A percentile compares a stretch with the other conserved stretches of the same genome.
Evolutionary conservation across 2,329 filamentous ascomycete genomes (phyloP).

Genomic region (Eurotiales sp.): DNA sequence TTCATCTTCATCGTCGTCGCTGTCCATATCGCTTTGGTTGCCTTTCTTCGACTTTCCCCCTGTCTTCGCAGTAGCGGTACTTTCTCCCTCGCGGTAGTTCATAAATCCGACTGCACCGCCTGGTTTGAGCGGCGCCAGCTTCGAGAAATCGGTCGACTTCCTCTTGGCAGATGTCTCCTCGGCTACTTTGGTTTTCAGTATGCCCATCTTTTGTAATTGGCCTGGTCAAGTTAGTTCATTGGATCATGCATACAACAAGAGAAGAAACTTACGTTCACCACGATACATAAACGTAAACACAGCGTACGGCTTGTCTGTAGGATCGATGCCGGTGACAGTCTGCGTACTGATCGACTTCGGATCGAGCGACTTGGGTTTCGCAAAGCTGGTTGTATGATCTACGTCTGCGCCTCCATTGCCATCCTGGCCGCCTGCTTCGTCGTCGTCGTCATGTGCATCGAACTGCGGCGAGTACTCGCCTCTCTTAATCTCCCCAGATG

Average conservation of each 20-base stretch:
- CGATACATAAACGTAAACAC: slow-evolving; percentile 98
- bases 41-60: slow-evolving; percentile 60
- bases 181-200: slow-evolving; percentile 63
- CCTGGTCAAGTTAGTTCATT: slow-evolving; percentile 49
- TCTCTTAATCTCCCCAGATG: slow-evolving; percentile 94
- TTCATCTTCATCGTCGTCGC: slow-evolving; percentile 66
- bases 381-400: slow-evolving; percentile 96
- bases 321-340: slow-evolving; percentile 97
- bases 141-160: slow-evolving; percentile 82
- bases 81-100: slow-evolving; percentile 71
- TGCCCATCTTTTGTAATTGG: slow-evolving; percentile 95
- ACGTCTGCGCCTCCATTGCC: slow-evolving; percentile 65
- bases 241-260: slow-evolving; percentile 9
- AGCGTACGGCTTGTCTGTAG: slow-evolving; percentile 92
- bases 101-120: slow-evolving; percentile 88
- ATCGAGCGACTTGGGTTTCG: slow-evolving; percentile 91
- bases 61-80: slow-evolving; percentile 45
- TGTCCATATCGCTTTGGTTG: slow-evolving; percentile 66
- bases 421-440: slow-evolving; percentile 56
- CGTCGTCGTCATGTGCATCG: slow-evolving; percentile 92
- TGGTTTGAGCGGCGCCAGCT: slow-evolving; percentile 76
- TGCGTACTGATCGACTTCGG: slow-evolving; percentile 98
- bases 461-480: slow-evolving; percentile 98
- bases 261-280: slow-evolving; percentile 71
- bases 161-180: slow-evolving; percentile 60